A percentile compares a stretch with the other conserved stretches of the same genome.
Evolutionary conservation across 441 rosid genomes (phyloP).

Genomic region (Euphorbia corollata): DNA sequence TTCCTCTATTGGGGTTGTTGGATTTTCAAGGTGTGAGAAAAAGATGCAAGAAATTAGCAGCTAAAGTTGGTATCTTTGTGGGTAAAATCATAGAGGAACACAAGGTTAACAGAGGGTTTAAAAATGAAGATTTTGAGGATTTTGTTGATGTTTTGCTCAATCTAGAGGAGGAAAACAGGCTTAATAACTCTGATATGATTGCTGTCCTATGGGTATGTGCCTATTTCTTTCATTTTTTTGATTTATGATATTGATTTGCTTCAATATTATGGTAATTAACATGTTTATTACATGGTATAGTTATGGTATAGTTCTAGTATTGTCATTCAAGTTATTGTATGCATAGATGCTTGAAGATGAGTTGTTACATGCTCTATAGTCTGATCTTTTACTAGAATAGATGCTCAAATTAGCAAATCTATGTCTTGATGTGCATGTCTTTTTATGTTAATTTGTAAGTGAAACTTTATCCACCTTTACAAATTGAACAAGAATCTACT

Average conservation of each 20-base stretch:
- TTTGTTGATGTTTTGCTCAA: constrained; percentile 74
- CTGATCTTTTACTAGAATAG: no score
- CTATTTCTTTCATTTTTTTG: background rate
- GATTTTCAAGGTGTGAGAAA: constrained; percentile 69
- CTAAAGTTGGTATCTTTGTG: constrained; percentile 49
- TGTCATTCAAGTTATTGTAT: background rate
- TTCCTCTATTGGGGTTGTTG: constrained; percentile 49
- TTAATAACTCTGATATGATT: constrained; percentile 59
- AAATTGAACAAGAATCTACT: background rate
- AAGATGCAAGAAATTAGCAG: constrained; percentile 42
- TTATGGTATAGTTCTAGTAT: background rate
- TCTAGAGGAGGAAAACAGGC: constrained; percentile 44
- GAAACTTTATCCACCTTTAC: background rate
- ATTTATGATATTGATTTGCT: background rate
- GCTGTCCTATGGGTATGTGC: constrained; percentile 67
- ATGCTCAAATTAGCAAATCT: background rate
- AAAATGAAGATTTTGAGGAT: constrained; percentile 26
- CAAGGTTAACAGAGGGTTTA: constrained; percentile 24
- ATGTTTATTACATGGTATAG: background rate
- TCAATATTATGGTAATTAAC: background rate
- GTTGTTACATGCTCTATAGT: background rate
- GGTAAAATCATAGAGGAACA: constrained; percentile 51
- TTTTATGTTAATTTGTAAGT: no score
- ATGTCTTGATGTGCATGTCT: background rate
- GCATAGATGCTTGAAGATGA: no score